Evolutionary conservation across 139 green algal species (phyloP), one percentile per base, ranked within the genome.

Genomic region (Micractinium sp.): DNA sequence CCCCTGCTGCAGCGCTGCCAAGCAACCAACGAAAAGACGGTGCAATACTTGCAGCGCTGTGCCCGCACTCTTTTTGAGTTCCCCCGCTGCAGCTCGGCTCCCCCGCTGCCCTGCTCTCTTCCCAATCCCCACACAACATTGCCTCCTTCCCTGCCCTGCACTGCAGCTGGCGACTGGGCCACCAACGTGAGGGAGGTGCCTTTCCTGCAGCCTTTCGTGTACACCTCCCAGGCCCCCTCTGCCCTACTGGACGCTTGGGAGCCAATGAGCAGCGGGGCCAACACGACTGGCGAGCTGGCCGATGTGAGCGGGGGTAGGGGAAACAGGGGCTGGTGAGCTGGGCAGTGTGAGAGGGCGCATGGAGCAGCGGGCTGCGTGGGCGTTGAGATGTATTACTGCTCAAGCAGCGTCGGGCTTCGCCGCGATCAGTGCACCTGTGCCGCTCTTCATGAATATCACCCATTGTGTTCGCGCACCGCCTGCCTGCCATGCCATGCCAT

Each of bases 211-310:
- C 39, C 38, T 3, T 90, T 86, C 79, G 47, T 90, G 39, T 90
- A 86, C 87, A 90, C 87, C 4, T 63, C 76, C 53, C 77, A 86
- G 81, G 87, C 36, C n/a, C 87, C 87, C 13, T n/a, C 87, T 2
- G 22, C n/a, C 25, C 31, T 90, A 31, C 56, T 90, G 47, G 53
- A 86, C n/a, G 56, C 33, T 4, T 87, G 79, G 29, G 61, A 66
- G 14, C 12, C 23, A 3, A 61, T 87, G 25, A 19, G 27, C 29
- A 60, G 39, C 4, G 35, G 63, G 14, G 22, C 27, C 1, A n/a
- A 15, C 18, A 38, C 79, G 7, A 53, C 47, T 27, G 41, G 31
- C 47, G 29, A 15, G 79, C 79, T 85, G 18, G 38, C 38, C 2
- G 76, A 82, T 29, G 76, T 82, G 76, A n/a, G 38, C 22, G 18